phyloP scores from a whole-genome alignment of 2,329 filamentous ascomycete genomes.

The Ceratocystis cubensis region DNA sequence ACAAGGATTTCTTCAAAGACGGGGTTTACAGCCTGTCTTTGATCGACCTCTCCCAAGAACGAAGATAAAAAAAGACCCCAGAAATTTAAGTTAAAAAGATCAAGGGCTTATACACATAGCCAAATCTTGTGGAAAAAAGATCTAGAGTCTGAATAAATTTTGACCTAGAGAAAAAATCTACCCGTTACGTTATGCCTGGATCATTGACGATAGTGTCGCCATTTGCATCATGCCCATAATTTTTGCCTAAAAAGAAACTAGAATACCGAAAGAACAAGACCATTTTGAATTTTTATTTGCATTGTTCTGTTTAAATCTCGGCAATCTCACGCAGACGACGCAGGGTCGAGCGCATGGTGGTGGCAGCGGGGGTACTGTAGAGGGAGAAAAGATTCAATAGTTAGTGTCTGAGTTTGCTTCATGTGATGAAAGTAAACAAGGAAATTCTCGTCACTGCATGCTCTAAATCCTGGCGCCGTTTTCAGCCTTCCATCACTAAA shows the following conservation, averaged over 20 bases:
- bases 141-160: constrained; percentile 21
- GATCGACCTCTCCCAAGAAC: not conserved
- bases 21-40: too few relatives aligned
- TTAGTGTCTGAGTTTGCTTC: constrained; percentile 24
- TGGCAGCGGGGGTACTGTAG: constrained; percentile 73
- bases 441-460: not conserved
- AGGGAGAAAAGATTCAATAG: not conserved
- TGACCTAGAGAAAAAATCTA: constrained; percentile 20
- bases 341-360: constrained; percentile 90
- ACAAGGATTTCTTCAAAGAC: too few relatives aligned
- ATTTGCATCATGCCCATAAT: constrained; percentile 20
- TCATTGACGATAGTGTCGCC: constrained; percentile 18
- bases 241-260: constrained; percentile 17
- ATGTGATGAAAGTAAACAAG: not conserved
- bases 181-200: constrained; percentile 21
- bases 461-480: not conserved
- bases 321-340: constrained; percentile 94
- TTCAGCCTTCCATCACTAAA: too few relatives aligned
- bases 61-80: not conserved
- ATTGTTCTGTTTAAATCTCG: constrained; percentile 58
- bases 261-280: constrained; percentile 18
- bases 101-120: constrained; percentile 12
- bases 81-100: not conserved
- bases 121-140: constrained; percentile 11
- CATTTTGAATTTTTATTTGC: constrained; percentile 24